A percentile compares a stretch with the other conserved stretches of the same genome.
Evolutionary conservation across 2,329 filamentous ascomycete genomes (phyloP).

Genomic region (Stachybotrys echinatus): DNA sequence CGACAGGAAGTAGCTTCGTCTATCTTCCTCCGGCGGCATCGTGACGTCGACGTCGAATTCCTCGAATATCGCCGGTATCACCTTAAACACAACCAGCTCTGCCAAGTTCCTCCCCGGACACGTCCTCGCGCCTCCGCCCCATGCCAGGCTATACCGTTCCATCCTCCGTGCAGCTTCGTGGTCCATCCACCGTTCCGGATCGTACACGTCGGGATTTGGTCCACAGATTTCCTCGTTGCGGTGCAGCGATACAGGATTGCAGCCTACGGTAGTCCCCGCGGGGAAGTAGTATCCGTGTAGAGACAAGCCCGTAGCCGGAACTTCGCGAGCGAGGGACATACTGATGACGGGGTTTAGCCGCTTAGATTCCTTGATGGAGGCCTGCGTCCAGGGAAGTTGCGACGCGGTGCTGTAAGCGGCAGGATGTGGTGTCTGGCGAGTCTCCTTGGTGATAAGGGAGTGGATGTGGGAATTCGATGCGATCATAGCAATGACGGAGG

Average conservation of each 20-base stretch:
- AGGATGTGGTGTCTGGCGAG: conserved; percentile 13
- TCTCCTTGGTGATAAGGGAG: conserved; percentile 23
- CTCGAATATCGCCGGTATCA: conserved; percentile 32
- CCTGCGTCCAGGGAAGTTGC: conserved; percentile 30
- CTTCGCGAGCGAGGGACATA: conserved; percentile 44
- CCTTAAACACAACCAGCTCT: conserved; percentile 42
- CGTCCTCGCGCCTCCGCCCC: conserved; percentile 44
- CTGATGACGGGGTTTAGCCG: conserved; percentile 45
- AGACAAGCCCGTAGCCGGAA: conserved; percentile 28
- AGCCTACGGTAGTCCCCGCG: conserved; percentile 42
- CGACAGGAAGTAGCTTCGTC: conserved; percentile 45
- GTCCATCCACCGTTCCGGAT: conserved; percentile 43
- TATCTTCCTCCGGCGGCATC: conserved; percentile 31
- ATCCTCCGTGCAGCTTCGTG: conserved; percentile 25
- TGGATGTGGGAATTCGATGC: conserved; percentile 30
- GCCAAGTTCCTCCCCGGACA: conserved; percentile 48
- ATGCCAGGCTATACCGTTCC: conserved; percentile 44
- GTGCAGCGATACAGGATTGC: conserved; percentile 45
- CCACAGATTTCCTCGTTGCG: conserved; percentile 46
- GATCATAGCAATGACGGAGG: conserved; percentile 42
- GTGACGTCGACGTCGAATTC: conserved; percentile 38
- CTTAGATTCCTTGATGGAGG: conserved; percentile 46
- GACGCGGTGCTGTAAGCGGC: conserved; percentile 14
- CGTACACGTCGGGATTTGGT: conserved; percentile 33
- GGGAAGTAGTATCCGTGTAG: conserved; percentile 37